Conservation (phyloP, 2,329 filamentous ascomycete genomes). For the Passalora sequoiae region DNA sequence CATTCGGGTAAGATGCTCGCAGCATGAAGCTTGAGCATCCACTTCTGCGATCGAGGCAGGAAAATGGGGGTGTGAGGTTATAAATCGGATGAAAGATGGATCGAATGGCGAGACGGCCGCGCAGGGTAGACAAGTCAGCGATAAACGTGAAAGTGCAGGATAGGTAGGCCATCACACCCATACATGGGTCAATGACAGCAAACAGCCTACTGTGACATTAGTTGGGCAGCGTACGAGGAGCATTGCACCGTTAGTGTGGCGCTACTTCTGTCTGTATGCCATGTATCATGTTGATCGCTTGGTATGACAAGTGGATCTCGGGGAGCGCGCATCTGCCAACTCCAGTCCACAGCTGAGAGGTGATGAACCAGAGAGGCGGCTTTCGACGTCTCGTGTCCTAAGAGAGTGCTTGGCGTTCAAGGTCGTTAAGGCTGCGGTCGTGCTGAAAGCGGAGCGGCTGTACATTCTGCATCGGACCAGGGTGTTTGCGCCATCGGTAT, state of each 20-base stretch:
- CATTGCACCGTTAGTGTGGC: not conserved
- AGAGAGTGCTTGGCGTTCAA: not conserved
- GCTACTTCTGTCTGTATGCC: not conserved
- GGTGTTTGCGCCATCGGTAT: not conserved
- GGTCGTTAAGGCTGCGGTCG: constrained; percentile 1
- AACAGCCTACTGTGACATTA: constrained; percentile 1
- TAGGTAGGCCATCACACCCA: no score
- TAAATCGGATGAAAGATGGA: constrained; percentile 14
- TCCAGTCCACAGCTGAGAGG: not conserved
- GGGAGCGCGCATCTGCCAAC: no score
- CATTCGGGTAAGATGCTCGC: not conserved
- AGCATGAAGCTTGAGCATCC: not conserved
- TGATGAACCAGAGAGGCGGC: no score
- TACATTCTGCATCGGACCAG: not conserved
- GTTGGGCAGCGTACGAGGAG: not conserved
- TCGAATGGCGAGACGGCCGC: constrained; percentile 7
- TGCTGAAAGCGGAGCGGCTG: not conserved
- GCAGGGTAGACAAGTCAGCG: constrained; percentile 1
- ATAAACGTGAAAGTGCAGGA: no score
- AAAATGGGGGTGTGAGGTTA: constrained; percentile 1
- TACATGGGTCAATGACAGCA: no score
- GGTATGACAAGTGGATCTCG: not conserved
- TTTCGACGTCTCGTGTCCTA: no score
- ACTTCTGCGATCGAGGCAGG: not conserved
- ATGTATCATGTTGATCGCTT: constrained; percentile 3